phyloP scores from a whole-genome alignment of 129 eudicot genomes.

The Chrysanthemum seticuspe region DNA sequence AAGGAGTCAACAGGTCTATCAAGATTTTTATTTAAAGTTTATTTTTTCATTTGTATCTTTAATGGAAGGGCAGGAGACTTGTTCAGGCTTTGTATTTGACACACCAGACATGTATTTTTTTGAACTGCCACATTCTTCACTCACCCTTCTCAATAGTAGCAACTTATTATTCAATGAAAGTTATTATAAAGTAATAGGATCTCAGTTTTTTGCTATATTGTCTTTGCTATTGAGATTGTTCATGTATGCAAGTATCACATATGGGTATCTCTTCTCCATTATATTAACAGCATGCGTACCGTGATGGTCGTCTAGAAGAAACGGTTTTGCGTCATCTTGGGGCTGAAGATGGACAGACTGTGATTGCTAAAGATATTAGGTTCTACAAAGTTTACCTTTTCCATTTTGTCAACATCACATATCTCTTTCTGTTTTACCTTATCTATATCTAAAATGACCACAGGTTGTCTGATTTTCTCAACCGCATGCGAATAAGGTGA shows the following conservation, averaged over 20 bases:
- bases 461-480: constrained; percentile 89
- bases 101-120: too few species aligned
- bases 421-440: background rate
- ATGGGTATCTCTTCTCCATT: background rate
- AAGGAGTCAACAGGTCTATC: too few species aligned
- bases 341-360: constrained; percentile 85
- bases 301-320: constrained; percentile 94
- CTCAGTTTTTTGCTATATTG: too few species aligned
- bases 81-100: too few species aligned
- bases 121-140: too few species aligned
- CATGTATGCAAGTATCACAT: background rate
- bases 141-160: too few species aligned
- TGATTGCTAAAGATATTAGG: constrained; percentile 86
- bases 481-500: constrained; percentile 74
- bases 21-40: too few species aligned
- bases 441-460: background rate
- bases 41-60: too few species aligned
- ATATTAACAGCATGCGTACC: constrained; percentile 79
- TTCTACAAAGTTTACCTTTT: constrained; percentile 24
- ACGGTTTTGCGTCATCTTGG: constrained; percentile 86
- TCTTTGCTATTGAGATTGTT: too few species aligned
- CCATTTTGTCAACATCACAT: background rate
- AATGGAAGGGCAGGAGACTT: too few species aligned
- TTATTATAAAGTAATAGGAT: too few species aligned
- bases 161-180: too few species aligned